Evolutionary conservation across 2,329 filamentous ascomycete genomes (phyloP), one percentile per base, ranked within the genome.

Genomic region (Colletotrichum sp.): DNA sequence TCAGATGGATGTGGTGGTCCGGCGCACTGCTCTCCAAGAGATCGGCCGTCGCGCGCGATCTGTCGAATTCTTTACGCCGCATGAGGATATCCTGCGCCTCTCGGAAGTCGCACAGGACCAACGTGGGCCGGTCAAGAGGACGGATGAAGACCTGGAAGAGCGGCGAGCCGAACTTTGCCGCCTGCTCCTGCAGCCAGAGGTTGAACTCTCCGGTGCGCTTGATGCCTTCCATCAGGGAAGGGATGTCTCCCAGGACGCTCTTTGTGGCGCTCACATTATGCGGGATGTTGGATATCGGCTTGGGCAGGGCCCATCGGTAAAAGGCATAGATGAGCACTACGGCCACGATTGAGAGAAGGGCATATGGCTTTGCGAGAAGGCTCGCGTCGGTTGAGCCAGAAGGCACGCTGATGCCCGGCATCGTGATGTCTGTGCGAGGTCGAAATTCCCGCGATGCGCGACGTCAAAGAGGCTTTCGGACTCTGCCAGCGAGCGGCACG

Each of bases 81-180:
- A 86, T 79, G 30, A 89, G 82, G 59, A 89, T 83, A 77, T 89
- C 87, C 77, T 88, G 85, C 8, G 77, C 59, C 55, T 77, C 76
- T 5, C 76, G 39, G 55, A 75, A 77, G 72, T 88, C 88, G 24
- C 83, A 81, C 6, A 90, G 76, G 6, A 90, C 71, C 1, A 90
- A 81, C 79, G 83, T 85, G 3, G 88, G 89, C 32, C 81, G 81
- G 2, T 78, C 77, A 18, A 88, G 82, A 1, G 89, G 88, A 8
- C 81, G 80, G 68, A 89, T 79, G 79, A 90, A 90, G 8, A 87
- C 80, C 77, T 91, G 89, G 8, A 86, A 79, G 72, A 90, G 83
- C 1, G 88, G 86, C 13, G 84, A 84, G 8, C 85, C 77, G 63
- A 85, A 82, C 81, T 84, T n/a, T 21, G 44, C 28, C 15, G 75